Percentiles rank a stretch among this genome's conserved stretches.
Evolutionary conservation across 208 protist species (phyloP).

Genomic region (Trypanosoma rangeli): DNA sequence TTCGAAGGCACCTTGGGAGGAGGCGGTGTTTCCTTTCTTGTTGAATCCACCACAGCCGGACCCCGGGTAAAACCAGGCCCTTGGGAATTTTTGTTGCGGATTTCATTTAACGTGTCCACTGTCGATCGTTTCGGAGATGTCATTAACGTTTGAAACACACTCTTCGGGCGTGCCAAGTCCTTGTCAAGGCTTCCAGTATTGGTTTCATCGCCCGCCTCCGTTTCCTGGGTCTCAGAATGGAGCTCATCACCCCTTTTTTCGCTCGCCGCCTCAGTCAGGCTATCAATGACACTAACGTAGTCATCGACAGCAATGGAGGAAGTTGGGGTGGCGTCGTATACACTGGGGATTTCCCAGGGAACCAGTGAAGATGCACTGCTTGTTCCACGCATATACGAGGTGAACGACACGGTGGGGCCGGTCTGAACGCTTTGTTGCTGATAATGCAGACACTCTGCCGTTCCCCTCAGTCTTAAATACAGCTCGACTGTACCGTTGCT

Average conservation of each 20-base stretch:
- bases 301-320: not conserved
- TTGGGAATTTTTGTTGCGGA: not conserved
- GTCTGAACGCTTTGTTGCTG: constrained; percentile 3
- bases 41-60: not conserved
- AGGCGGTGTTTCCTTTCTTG: not conserved
- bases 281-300: constrained; percentile 22
- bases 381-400: constrained; percentile 11
- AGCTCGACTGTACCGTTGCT: not conserved
- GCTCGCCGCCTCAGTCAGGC: constrained; percentile 1
- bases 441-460: constrained; percentile 7
- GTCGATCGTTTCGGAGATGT: no score
- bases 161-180: no score
- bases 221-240: not conserved
- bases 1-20: constrained; percentile 5
- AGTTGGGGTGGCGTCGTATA: not conserved
- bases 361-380: not conserved
- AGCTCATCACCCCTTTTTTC: not conserved
- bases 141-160: no score
- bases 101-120: not conserved
- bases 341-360: not conserved
- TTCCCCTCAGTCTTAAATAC: constrained; percentile 14
- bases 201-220: not conserved
- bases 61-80: not conserved
- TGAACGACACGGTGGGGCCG: not conserved
- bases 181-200: no score